Evolutionary conservation across 768 basidiomycete genomes (phyloP).

Genomic region (Boletus eberwhitei): DNA sequence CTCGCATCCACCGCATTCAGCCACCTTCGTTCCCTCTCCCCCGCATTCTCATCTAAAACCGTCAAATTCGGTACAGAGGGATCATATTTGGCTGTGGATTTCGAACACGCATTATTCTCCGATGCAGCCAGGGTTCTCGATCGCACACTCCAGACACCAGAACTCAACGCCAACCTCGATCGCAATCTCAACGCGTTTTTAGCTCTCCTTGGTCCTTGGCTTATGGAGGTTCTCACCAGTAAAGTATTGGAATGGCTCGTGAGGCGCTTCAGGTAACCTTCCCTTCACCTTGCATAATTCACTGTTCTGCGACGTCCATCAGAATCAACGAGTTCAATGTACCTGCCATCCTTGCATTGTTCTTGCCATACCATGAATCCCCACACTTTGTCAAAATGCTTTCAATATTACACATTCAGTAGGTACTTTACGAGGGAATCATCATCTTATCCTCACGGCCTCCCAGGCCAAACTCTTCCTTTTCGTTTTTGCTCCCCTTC

Average conservation of each 20-base stretch:
- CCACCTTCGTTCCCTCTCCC: conserved; percentile 63
- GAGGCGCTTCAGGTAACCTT: conserved; percentile 76
- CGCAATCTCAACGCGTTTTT: conserved; percentile 58
- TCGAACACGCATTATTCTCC: conserved; percentile 75
- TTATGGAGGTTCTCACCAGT: conserved; percentile 76
- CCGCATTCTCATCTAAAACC: conserved; percentile 37
- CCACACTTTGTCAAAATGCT: conserved; percentile 93
- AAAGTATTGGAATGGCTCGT: conserved; percentile 95
- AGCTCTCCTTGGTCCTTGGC: conserved; percentile 69
- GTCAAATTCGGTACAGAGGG: conserved; percentile 15
- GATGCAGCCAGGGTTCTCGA: conserved; percentile 73
- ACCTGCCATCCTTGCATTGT: conserved; percentile 68
- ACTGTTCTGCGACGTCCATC: not conserved
- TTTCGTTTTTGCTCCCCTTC: conserved; percentile 70
- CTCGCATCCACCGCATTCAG: conserved; percentile 76
- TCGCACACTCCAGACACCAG: conserved; percentile 66
- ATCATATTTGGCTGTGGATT: conserved; percentile 34
- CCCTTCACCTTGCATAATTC: not conserved
- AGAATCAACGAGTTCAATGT: conserved; percentile 96
- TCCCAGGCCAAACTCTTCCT: conserved; percentile 54
- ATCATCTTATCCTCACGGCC: conserved; percentile 1
- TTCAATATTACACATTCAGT: conserved; percentile 79
- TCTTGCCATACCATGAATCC: conserved; percentile 93
- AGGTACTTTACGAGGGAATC: conserved; percentile 18
- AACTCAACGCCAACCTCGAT: conserved; percentile 65